Evolutionary conservation across 148 eudicot genomes (phyloP).

Genomic region (Arbutus unedo): DNA sequence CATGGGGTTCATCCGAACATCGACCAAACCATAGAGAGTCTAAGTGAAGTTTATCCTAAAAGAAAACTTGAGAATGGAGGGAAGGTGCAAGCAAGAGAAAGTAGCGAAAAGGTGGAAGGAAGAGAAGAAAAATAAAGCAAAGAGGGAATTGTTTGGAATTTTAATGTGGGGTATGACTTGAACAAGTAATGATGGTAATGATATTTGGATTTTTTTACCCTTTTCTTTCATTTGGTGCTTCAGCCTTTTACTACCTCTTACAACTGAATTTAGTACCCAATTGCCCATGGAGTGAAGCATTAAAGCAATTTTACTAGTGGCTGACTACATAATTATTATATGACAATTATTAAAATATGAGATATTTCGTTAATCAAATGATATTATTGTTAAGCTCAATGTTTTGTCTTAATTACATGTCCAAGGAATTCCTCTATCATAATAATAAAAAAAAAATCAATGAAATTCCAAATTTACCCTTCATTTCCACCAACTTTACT

Average conservation of each 20-base stretch:
- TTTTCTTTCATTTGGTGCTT: constrained; percentile 4
- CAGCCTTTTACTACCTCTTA: constrained; percentile 6
- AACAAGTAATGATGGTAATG: constrained; percentile 31
- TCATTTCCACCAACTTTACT: neutral
- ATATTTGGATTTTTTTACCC: constrained; percentile 12
- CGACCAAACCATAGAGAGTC: no score
- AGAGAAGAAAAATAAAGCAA: constrained; percentile 7
- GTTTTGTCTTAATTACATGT: neutral
- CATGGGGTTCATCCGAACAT: no score
- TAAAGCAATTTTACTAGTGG: neutral
- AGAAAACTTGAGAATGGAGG: constrained; percentile 9
- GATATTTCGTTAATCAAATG: no score
- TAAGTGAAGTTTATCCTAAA: neutral
- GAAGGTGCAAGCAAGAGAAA: constrained; percentile 9
- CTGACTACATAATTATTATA: no score
- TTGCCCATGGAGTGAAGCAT: neutral
- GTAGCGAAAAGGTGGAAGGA: constrained; percentile 5
- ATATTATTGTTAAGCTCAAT: no score
- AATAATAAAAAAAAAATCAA: no score
- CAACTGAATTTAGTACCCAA: neutral
- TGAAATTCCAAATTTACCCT: neutral
- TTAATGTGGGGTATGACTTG: constrained; percentile 18
- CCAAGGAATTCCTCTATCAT: neutral
- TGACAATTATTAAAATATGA: no score
- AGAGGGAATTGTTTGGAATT: constrained; percentile 25